phyloP scores from a whole-genome alignment of 257 asterid genomes.

The Solanum etuberosum region DNA sequence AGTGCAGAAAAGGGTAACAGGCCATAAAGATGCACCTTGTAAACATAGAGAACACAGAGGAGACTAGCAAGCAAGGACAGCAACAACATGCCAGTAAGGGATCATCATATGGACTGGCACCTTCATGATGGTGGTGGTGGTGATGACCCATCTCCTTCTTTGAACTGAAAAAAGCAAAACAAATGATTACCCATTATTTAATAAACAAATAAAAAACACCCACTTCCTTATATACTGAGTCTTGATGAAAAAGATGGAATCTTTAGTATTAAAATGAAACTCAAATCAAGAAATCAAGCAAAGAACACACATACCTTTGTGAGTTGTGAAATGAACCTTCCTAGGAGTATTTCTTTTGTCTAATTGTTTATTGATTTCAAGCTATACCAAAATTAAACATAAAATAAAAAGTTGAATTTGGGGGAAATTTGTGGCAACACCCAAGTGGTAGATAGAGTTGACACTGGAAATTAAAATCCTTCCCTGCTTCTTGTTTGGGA shows the following conservation, averaged over 20 bases:
- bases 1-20: constrained; percentile 50
- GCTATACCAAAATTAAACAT: not conserved
- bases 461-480: not conserved
- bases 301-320: not conserved
- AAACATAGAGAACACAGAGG: constrained; percentile 17
- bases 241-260: not conserved
- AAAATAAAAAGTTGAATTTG: not conserved
- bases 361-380: not conserved
- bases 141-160: constrained; percentile 6
- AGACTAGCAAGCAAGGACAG: constrained; percentile 28
- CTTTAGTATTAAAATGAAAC: not conserved
- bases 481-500: no score
- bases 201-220: not conserved
- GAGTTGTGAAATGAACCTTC: not conserved
- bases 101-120: constrained; percentile 6
- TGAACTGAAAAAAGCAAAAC: not conserved
- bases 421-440: not conserved
- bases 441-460: not conserved
- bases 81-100: constrained; percentile 26
- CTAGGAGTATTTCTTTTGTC: not conserved
- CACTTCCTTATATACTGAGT: not conserved
- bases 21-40: constrained; percentile 46
- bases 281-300: not conserved
- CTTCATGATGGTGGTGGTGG: not conserved
- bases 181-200: not conserved